Percentiles rank a stretch among this genome's conserved stretches.
phyloP scores from a whole-genome alignment of 495 filamentous ascomycete species.

The Podospora anserina region DNA sequence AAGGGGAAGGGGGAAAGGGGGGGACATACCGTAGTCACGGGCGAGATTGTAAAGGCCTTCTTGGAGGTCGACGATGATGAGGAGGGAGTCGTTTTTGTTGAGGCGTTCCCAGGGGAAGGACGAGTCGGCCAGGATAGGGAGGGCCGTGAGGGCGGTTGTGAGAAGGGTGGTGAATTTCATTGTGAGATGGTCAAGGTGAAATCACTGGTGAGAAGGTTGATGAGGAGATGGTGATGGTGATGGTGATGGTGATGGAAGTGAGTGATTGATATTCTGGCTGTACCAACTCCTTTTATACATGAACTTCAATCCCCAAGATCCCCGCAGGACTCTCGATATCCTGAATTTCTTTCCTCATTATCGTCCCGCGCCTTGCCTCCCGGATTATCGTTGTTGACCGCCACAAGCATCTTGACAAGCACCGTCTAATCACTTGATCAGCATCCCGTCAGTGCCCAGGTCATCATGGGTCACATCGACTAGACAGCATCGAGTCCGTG shows the following conservation, averaged over 20 bases:
- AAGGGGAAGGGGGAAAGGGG: background rate
- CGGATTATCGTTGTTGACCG: background rate
- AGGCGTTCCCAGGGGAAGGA: slow-evolving; percentile 25
- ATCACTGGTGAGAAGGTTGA: background rate
- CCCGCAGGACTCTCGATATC: background rate
- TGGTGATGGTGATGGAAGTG: slow-evolving; percentile 7
- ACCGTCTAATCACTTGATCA: slow-evolving; percentile 9
- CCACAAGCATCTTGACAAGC: background rate
- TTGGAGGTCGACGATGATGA: slow-evolving; percentile 71
- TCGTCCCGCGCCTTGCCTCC: background rate
- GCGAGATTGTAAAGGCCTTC: slow-evolving; percentile 64
- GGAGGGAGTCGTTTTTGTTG: slow-evolving; percentile 37
- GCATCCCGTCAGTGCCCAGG: background rate
- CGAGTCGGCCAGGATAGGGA: slow-evolving; percentile 20
- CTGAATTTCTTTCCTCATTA: background rate
- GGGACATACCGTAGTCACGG: slow-evolving; percentile 50
- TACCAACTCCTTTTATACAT: background rate
- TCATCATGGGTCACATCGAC: background rate
- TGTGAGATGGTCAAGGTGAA: background rate
- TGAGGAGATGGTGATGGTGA: slow-evolving; percentile 7
- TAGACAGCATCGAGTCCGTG: background rate
- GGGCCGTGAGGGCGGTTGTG: slow-evolving; percentile 21
- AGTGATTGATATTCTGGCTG: background rate
- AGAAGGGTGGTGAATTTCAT: slow-evolving; percentile 22
- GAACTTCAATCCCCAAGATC: background rate